Conservation (phyloP, 163 green algal genomes). For the Chloromonas sp. region DNA sequence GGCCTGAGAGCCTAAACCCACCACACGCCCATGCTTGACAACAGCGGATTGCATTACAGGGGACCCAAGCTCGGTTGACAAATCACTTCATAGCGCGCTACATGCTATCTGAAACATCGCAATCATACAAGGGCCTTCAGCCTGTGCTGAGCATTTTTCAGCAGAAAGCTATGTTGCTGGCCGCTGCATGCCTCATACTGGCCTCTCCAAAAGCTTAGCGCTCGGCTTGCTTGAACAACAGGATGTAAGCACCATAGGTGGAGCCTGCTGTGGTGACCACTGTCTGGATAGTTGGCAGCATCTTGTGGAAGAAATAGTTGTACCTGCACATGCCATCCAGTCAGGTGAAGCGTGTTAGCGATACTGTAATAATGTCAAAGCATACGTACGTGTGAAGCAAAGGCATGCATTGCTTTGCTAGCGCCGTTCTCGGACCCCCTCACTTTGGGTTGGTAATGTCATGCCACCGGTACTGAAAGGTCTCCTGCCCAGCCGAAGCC, state of each 20-base stretch:
- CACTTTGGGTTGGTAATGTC: constrained; percentile 14
- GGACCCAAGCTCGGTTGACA: no score
- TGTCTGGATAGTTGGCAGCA: constrained; percentile 7
- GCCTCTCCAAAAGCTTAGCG: neutral
- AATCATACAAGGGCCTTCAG: no score
- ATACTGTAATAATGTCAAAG: neutral
- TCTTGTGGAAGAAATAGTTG: constrained; percentile 13
- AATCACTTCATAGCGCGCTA: no score
- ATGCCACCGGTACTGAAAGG: neutral
- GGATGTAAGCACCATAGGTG: neutral
- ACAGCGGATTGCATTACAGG: no score
- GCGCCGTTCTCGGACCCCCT: neutral
- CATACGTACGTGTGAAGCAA: neutral
- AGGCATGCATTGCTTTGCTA: neutral
- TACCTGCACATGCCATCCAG: constrained; percentile 10
- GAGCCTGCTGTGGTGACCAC: neutral
- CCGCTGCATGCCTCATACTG: neutral
- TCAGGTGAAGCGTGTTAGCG: neutral
- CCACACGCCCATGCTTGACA: no score
- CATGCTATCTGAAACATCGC: no score
- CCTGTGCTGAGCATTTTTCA: neutral
- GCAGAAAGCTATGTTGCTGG: neutral
- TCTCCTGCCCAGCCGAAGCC: neutral
- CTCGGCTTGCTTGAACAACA: neutral
- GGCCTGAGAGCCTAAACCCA: no score